Evolutionary conservation across 192 early-diverging fungal genomes (phyloP), one percentile per base, ranked within the genome.

Genomic region (Coemansia sp.): DNA sequence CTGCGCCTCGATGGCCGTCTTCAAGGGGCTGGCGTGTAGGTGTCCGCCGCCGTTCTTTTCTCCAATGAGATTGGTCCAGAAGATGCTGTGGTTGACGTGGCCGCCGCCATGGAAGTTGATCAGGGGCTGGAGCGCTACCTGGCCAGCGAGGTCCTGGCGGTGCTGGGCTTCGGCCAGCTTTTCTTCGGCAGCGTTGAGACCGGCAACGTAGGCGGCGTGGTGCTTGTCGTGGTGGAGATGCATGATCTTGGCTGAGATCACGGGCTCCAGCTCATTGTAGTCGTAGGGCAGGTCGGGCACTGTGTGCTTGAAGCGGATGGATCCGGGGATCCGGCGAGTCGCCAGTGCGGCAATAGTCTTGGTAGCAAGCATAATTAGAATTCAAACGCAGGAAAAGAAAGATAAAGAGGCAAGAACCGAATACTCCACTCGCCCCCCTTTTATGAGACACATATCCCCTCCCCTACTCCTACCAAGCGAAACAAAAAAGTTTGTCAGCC

Each of bases 41-140:
- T 91, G 86, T 23, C 93, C 94, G 33, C 93, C 91, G 46, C 92
- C 93, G 50, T 87, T 71, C 46, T 84, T 89, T 65, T 86, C 88
- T 34, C 94, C 90, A 16, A 91, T 89, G 63, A 98, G 87, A 82
- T 96, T 96, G 69, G 87, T 86, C 96, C 96, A 98, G 87, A 96
- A 98, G 48, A 98, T 88, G 62, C 85, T 85, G 82, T 94, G 92
- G 84, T 96, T 96, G 76, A 93, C 88, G 63, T 91, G 91, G 16
- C 90, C 95, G 48, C 95, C 95, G 46, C 90, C 94, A 83, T 97
- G 94, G 82, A 98, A 96, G 79, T 92, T 94, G 62, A 98, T 74
- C 11, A 87, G 85, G 13, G 83, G 74, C 83, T 95, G 93, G 51
- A 98, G 65, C 23, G 86, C 74, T n/a, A 96, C 86, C 62, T 93